phyloP scores from a whole-genome alignment of 2,329 filamentous ascomycete genomes.

The Aspergillus chevalieri region DNA sequence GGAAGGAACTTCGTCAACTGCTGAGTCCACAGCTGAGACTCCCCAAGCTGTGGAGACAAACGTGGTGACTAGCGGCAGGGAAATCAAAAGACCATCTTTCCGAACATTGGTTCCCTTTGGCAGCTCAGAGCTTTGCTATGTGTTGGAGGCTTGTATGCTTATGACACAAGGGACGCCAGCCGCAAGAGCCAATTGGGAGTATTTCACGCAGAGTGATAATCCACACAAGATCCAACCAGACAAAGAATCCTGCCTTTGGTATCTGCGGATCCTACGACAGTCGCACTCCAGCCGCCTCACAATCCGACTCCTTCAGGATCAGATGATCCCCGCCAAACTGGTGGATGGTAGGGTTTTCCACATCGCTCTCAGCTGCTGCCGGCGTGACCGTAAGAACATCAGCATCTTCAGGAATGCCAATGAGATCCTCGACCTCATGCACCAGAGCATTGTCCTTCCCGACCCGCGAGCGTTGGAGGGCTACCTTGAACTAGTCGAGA shows the following conservation, averaged over 20 bases:
- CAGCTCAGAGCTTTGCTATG: slow-evolving; percentile 59
- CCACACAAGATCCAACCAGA: slow-evolving; percentile 64
- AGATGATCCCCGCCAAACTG: slow-evolving; percentile 42
- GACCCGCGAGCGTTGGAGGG: slow-evolving; percentile 23
- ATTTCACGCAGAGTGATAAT: slow-evolving; percentile 50
- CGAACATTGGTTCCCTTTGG: slow-evolving; percentile 40
- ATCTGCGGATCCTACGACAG: slow-evolving; percentile 61
- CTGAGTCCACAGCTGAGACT: neutral
- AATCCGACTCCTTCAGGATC: slow-evolving; percentile 52
- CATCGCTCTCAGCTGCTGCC: slow-evolving; percentile 67
- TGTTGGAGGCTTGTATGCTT: slow-evolving; percentile 57
- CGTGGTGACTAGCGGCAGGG: neutral
- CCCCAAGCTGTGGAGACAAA: neutral
- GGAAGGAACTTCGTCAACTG: neutral
- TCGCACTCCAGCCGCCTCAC: slow-evolving; percentile 60
- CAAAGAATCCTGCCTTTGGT: slow-evolving; percentile 60
- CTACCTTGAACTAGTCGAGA: slow-evolving; percentile 24
- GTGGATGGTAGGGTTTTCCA: slow-evolving; percentile 55
- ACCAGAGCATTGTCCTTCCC: slow-evolving; percentile 20
- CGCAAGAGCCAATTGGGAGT: slow-evolving; percentile 72
- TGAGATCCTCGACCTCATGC: slow-evolving; percentile 61
- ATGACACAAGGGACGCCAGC: slow-evolving; percentile 54
- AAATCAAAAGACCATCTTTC: neutral
- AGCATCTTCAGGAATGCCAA: slow-evolving; percentile 61
- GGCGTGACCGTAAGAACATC: slow-evolving; percentile 70